Conservation (phyloP, 306 rosid genomes). For the Mimosa bimucronata region DNA sequence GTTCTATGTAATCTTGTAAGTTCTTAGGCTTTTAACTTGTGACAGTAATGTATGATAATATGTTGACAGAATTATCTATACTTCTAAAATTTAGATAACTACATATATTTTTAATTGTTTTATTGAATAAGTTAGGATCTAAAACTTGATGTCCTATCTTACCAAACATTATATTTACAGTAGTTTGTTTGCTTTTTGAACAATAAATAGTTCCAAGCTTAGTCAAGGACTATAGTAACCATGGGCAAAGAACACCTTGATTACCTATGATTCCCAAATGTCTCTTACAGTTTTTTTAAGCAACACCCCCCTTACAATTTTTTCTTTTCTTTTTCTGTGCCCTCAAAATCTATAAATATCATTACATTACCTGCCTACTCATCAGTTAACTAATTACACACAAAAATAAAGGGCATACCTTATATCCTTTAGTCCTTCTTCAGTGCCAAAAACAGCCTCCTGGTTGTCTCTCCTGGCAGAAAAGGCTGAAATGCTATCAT, state of each 20-base stretch:
- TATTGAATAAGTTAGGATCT: not conserved
- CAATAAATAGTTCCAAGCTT: not conserved
- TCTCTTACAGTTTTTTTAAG: not conserved
- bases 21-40: not conserved
- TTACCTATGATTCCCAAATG: not conserved
- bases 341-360: not conserved
- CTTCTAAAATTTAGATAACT: not conserved
- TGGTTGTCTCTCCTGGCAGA: slow-evolving; percentile 82
- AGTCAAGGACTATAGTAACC: not conserved
- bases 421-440: slow-evolving; percentile 88
- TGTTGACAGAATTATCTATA: not conserved
- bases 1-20: not conserved
- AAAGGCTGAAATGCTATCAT: slow-evolving; percentile 87
- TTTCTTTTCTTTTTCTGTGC: not conserved
- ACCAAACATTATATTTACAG: not conserved
- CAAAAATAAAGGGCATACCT: slow-evolving; percentile 37
- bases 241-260: not conserved
- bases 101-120: not conserved
- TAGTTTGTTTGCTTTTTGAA: not conserved
- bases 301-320: not conserved
- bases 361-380: not conserved
- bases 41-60: not conserved
- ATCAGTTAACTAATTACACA: not conserved
- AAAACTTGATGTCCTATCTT: not conserved
- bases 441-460: slow-evolving; percentile 84